Evolutionary conservation across 2,329 filamentous ascomycete species (phyloP).

Genomic region (Epichloe coenophiala): DNA sequence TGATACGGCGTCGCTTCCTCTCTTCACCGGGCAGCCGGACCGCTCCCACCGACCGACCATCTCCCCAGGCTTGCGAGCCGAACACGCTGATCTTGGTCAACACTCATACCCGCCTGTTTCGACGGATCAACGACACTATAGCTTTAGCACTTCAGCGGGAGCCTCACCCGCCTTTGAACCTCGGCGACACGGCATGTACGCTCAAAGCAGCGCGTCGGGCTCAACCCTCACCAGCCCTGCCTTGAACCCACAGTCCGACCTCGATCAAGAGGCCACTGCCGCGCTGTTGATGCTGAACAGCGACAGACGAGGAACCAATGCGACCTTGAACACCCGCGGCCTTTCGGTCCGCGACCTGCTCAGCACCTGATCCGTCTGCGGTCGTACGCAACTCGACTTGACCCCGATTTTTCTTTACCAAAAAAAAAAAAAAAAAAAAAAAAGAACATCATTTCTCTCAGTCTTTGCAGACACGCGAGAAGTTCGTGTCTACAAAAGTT

Average conservation of each 20-base stretch:
- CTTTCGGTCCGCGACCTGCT: slow-evolving; percentile 42
- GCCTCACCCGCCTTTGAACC: slow-evolving; percentile 46
- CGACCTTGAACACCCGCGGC: slow-evolving; percentile 24
- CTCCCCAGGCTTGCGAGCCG: slow-evolving; percentile 37
- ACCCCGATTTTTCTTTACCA: no score
- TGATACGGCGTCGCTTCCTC: slow-evolving; percentile 33
- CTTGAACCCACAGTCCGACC: slow-evolving; percentile 39
- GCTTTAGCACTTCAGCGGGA: slow-evolving; percentile 34
- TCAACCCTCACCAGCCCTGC: slow-evolving; percentile 47
- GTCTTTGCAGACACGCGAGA: no score
- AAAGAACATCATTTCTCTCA: neutral
- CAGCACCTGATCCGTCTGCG: slow-evolving; percentile 26
- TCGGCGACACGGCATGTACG: slow-evolving; percentile 23
- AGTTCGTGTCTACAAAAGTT: no score
- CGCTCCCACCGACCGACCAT: slow-evolving; percentile 31
- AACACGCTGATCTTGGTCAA: slow-evolving; percentile 30
- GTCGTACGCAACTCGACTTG: neutral
- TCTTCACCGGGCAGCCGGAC: slow-evolving; percentile 19
- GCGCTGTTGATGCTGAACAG: slow-evolving; percentile 79
- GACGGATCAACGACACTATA: slow-evolving; percentile 36
- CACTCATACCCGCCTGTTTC: slow-evolving; percentile 41
- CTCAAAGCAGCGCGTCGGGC: slow-evolving; percentile 27
- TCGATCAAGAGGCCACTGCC: slow-evolving; percentile 69
- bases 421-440: neutral
- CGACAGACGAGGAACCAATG: slow-evolving; percentile 46